These are phyloP conservation scores for Aquilaria sinensis DNA, from an alignment of 345 rosid genomes.

Conservation along the genomic window DNA sequence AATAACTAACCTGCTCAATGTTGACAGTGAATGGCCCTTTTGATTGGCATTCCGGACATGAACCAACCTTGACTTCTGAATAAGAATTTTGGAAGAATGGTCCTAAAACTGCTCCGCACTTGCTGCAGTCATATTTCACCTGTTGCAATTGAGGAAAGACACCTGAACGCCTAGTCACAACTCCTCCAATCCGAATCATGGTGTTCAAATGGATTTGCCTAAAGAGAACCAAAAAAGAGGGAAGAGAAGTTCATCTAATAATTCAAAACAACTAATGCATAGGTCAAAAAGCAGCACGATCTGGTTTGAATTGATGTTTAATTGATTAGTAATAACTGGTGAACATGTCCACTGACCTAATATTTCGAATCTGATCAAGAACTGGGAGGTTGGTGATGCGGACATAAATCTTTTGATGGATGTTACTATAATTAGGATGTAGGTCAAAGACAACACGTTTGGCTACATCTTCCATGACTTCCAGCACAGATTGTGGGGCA, in stretches of 20 bases:
- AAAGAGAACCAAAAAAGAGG: conserved; percentile 12
- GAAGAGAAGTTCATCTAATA: conserved; percentile 1
- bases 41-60: conserved; percentile 97
- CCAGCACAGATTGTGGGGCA: conserved; percentile 96
- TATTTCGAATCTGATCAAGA: conserved; percentile 91
- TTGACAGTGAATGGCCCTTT: conserved; percentile 97
- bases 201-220: conserved; percentile 98
- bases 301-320: too few relatives aligned
- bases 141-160: conserved; percentile 97
- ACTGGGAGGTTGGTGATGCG: conserved; percentile 86
- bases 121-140: conserved; percentile 96
- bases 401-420: conserved; percentile 81
- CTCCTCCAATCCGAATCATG: conserved; percentile 98
- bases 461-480: conserved; percentile 93
- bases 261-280: neutral
- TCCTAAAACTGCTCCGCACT: conserved; percentile 87
- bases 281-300: too few relatives aligned
- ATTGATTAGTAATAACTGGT: neutral
- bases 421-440: conserved; percentile 83
- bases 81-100: conserved; percentile 97
- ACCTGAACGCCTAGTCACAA: conserved; percentile 96
- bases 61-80: conserved; percentile 97
- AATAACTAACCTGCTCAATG: conserved; percentile 68
- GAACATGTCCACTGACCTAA: conserved; percentile 43
- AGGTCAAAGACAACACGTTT: conserved; percentile 73